phyloP scores from a whole-genome alignment of 305 asterid species.

The Ruellia speciosa region DNA sequence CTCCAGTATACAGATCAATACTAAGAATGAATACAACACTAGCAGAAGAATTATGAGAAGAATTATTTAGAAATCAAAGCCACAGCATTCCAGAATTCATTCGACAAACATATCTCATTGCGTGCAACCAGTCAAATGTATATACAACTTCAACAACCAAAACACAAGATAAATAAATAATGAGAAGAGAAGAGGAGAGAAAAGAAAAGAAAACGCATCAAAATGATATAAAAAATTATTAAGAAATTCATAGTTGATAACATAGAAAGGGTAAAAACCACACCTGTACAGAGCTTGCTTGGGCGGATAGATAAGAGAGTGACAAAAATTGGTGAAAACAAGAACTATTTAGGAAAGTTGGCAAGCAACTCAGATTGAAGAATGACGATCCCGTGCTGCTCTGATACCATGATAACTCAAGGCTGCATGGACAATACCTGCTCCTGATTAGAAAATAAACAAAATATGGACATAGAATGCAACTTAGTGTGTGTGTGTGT shows the following conservation, averaged over 20 bases:
- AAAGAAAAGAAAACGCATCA: neutral
- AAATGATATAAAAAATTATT: neutral
- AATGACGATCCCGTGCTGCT: conserved; percentile 52
- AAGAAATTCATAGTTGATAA: neutral
- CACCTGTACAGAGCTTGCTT: conserved; percentile 48
- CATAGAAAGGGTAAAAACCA: conserved; percentile 16
- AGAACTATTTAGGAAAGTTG: conserved; percentile 71
- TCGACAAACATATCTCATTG: no score
- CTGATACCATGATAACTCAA: conserved; percentile 75
- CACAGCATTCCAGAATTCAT: no score
- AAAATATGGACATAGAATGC: neutral
- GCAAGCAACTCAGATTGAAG: conserved; percentile 75
- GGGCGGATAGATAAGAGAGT: conserved; percentile 50
- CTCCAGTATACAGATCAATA: no score
- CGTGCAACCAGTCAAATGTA: no score
- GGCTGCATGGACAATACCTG: conserved; percentile 34
- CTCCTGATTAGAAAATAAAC: neutral
- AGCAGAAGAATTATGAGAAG: no score
- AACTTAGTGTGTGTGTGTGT: no score
- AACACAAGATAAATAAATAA: neutral
- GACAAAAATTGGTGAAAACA: conserved; percentile 60
- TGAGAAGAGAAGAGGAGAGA: no score
- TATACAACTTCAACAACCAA: no score
- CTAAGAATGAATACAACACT: no score
- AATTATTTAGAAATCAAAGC: no score